These are phyloP conservation scores for Myochromella boudieri DNA, from an alignment of 768 basidiomycete genomes.

Conservation along the genomic window DNA sequence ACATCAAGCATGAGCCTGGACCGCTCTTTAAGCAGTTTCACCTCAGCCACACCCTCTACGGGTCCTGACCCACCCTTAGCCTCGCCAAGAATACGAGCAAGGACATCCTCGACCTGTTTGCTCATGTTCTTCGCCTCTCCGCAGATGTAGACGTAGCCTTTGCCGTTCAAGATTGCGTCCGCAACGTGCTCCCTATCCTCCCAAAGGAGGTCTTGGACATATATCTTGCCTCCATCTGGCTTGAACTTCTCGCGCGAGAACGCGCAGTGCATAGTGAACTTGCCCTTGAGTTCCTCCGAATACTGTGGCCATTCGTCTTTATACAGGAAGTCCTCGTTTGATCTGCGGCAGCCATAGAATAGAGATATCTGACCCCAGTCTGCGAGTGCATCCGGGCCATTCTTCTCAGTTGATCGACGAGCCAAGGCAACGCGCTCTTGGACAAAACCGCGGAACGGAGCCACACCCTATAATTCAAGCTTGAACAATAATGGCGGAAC, in stretches of 20 bases:
- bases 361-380: constrained; percentile 96
- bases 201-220: constrained; percentile 98
- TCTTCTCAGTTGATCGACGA: constrained; percentile 92
- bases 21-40: constrained; percentile 94
- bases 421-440: constrained; percentile 98
- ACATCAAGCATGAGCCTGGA: constrained; percentile 86
- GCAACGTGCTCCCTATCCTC: constrained; percentile 81
- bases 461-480: constrained; percentile 72
- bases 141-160: constrained; percentile 97
- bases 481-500: constrained; percentile 8
- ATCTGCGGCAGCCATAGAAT: constrained; percentile 94
- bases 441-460: constrained; percentile 98
- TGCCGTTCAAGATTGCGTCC: constrained; percentile 87
- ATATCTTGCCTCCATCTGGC: constrained; percentile 92
- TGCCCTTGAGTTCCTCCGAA: constrained; percentile 81
- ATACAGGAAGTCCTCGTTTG: constrained; percentile 90
- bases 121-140: constrained; percentile 97
- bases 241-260: constrained; percentile 93
- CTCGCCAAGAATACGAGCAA: constrained; percentile 83
- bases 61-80: constrained; percentile 90
- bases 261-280: constrained; percentile 85
- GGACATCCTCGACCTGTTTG: constrained; percentile 89
- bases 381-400: constrained; percentile 86
- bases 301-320: constrained; percentile 94
- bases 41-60: constrained; percentile 86